Conservation (phyloP, 2,329 filamentous ascomycete genomes). For the Microsporum canis region DNA sequence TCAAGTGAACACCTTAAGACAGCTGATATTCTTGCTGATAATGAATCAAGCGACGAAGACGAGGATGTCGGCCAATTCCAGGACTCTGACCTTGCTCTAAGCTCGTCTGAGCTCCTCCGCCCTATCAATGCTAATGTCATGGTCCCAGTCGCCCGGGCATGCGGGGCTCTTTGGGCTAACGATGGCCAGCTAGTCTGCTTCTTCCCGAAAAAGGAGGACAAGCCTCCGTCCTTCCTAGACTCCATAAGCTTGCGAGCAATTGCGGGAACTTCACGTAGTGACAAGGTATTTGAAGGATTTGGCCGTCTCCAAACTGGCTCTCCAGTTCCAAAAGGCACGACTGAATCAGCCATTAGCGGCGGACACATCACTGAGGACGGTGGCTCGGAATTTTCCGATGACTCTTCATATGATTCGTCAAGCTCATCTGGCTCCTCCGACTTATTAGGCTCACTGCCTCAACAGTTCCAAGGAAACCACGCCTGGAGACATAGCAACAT, state of each 20-base stretch:
- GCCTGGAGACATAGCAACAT: slow-evolving; percentile 42
- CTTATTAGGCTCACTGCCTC: slow-evolving; percentile 35
- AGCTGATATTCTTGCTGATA: slow-evolving; percentile 43
- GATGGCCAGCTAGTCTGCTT: slow-evolving; percentile 49
- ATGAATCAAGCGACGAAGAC: slow-evolving; percentile 76
- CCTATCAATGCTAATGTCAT: slow-evolving; percentile 51
- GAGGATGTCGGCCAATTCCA: slow-evolving; percentile 42
- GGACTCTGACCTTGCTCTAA: slow-evolving; percentile 36
- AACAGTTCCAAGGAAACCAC: slow-evolving; percentile 39
- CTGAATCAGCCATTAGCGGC: slow-evolving; percentile 33
- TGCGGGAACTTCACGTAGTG: slow-evolving; percentile 37
- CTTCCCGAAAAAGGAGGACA: slow-evolving; percentile 43
- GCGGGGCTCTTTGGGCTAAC: slow-evolving; percentile 46
- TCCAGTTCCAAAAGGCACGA: slow-evolving; percentile 37
- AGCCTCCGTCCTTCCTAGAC: slow-evolving; percentile 41
- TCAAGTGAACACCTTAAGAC: slow-evolving; percentile 40
- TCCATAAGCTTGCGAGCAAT: slow-evolving; percentile 39
- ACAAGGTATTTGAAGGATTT: slow-evolving; percentile 52
- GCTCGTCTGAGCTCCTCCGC: slow-evolving; percentile 42
- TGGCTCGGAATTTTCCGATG: slow-evolving; percentile 37
- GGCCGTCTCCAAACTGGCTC: slow-evolving; percentile 46
- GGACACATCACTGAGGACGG: slow-evolving; percentile 34
- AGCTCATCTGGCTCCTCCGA: slow-evolving; percentile 37
- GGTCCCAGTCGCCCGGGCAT: slow-evolving; percentile 50
- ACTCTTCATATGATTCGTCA: slow-evolving; percentile 52